These are phyloP conservation scores for Protostelium mycophagum DNA, from an alignment of 78 protist species.

Conservation along the genomic window DNA sequence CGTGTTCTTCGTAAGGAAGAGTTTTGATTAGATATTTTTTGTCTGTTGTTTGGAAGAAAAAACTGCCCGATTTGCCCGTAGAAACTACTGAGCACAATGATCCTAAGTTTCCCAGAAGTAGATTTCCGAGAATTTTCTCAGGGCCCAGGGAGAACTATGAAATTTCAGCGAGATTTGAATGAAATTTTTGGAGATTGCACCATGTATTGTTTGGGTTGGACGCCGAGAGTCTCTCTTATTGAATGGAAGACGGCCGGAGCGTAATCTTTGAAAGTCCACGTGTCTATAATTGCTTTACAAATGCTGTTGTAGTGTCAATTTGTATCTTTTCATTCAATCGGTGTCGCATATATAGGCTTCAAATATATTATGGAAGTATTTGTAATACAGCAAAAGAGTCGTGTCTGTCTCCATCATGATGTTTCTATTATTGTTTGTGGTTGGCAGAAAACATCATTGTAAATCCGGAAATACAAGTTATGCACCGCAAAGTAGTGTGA, in stretches of 20 bases:
- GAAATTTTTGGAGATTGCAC: neutral
- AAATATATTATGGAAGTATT: too few species aligned
- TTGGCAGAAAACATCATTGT: too few species aligned
- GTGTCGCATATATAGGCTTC: too few species aligned
- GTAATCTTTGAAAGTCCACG: constrained; percentile 41
- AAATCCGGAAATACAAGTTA: too few species aligned
- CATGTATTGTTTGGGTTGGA: constrained; percentile 41
- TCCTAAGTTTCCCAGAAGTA: constrained; percentile 35
- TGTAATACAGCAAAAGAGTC: too few species aligned
- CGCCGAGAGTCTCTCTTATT: constrained; percentile 30
- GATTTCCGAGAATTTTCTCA: constrained; percentile 61
- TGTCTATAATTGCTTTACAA: neutral
- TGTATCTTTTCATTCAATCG: too few species aligned
- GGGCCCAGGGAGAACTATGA: constrained; percentile 44
- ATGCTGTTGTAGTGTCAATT: neutral
- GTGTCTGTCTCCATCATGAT: too few species aligned
- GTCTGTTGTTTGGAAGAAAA: constrained; percentile 40
- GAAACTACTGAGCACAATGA: constrained; percentile 27
- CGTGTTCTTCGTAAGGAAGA: constrained; percentile 39
- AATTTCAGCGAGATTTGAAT: neutral
- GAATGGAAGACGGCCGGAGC: constrained; percentile 31
- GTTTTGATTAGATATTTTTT: constrained; percentile 44
- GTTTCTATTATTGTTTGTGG: too few species aligned
- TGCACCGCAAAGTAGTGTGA: too few species aligned
- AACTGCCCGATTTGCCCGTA: constrained; percentile 45